Evolutionary conservation across 1,284 basidiomycete genomes (phyloP).

Genomic region (Ganoderma multipileum): DNA sequence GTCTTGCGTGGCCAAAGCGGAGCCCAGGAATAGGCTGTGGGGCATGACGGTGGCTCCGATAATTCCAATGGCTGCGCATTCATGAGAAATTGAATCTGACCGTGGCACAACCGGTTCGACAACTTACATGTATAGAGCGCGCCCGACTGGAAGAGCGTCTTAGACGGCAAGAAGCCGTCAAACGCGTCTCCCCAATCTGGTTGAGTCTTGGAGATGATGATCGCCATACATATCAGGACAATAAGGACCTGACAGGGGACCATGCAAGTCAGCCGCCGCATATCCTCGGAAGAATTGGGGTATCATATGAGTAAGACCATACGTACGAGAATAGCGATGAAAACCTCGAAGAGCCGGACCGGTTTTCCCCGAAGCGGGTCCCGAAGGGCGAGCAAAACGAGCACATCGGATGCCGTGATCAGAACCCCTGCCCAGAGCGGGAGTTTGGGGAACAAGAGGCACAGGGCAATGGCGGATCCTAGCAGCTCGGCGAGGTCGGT

Average conservation of each 20-base stretch:
- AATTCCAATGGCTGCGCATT: slow-evolving; percentile 78
- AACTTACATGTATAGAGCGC: slow-evolving; percentile 81
- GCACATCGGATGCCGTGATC: slow-evolving; percentile 85
- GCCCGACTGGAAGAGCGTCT: slow-evolving; percentile 63
- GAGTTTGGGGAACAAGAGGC: slow-evolving; percentile 82
- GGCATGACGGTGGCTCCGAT: slow-evolving; percentile 91
- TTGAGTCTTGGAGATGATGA: slow-evolving; percentile 78
- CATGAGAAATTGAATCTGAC: neutral
- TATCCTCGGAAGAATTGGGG: neutral
- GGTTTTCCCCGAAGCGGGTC: slow-evolving; percentile 66
- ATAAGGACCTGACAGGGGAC: slow-evolving; percentile 66
- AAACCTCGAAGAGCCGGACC: slow-evolving; percentile 75
- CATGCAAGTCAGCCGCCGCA: neutral
- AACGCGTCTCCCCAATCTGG: slow-evolving; percentile 86
- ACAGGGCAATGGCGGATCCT: slow-evolving; percentile 81
- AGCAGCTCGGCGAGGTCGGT: slow-evolving; percentile 82
- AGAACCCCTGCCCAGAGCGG: slow-evolving; percentile 86
- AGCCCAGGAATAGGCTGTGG: slow-evolving; percentile 91
- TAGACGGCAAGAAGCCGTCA: slow-evolving; percentile 85
- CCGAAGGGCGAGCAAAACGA: slow-evolving; percentile 73
- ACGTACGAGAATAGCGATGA: slow-evolving; percentile 67
- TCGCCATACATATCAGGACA: slow-evolving; percentile 83
- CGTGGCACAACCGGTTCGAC: neutral
- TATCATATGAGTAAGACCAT: neutral
- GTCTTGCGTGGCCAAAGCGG: slow-evolving; percentile 84